A percentile compares a stretch with the other conserved stretches of the same genome.
phyloP scores from a whole-genome alignment of 1,284 basidiomycete genomes.

The Trichosporon asahii region DNA sequence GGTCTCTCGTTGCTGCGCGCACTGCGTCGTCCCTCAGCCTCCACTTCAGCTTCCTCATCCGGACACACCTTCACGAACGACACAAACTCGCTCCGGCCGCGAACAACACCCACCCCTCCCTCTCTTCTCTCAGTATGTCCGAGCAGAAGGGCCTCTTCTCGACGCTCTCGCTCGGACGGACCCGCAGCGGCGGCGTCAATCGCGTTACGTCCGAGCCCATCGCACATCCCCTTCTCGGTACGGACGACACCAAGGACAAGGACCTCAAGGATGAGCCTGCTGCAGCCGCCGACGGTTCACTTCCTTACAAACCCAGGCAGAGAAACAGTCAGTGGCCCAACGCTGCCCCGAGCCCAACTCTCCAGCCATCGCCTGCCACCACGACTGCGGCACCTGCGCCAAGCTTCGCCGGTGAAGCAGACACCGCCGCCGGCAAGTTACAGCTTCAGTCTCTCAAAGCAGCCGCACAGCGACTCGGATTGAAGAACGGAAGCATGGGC shows the following conservation, averaged over 20 bases:
- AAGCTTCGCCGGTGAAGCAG: neutral
- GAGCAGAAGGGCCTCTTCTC: conserved; percentile 37
- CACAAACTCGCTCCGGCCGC: neutral
- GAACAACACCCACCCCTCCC: neutral
- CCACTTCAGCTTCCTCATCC: neutral
- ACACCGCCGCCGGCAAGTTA: conserved; percentile 47
- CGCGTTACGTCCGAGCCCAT: conserved; percentile 29
- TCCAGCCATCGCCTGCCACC: neutral
- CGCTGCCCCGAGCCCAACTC: neutral
- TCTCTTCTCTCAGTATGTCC: conserved; percentile 14
- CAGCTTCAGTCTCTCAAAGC: conserved; percentile 78
- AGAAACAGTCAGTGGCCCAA: conserved; percentile 8
- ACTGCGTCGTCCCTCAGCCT: neutral
- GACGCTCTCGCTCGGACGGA: conserved; percentile 35
- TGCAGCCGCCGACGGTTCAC: conserved; percentile 10
- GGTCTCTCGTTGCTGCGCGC: neutral
- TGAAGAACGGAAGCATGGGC: conserved; percentile 67
- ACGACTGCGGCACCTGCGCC: neutral
- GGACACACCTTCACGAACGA: neutral
- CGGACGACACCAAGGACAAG: conserved; percentile 13
- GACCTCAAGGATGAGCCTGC: neutral
- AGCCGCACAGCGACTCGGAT: conserved; percentile 67
- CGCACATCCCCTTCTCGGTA: conserved; percentile 44
- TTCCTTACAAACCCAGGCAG: conserved; percentile 22
- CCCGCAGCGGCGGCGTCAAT: conserved; percentile 6